These are phyloP conservation scores for Verticillium albo-atrum DNA, from an alignment of 2,329 filamentous ascomycete species.

Conservation along the genomic window DNA sequence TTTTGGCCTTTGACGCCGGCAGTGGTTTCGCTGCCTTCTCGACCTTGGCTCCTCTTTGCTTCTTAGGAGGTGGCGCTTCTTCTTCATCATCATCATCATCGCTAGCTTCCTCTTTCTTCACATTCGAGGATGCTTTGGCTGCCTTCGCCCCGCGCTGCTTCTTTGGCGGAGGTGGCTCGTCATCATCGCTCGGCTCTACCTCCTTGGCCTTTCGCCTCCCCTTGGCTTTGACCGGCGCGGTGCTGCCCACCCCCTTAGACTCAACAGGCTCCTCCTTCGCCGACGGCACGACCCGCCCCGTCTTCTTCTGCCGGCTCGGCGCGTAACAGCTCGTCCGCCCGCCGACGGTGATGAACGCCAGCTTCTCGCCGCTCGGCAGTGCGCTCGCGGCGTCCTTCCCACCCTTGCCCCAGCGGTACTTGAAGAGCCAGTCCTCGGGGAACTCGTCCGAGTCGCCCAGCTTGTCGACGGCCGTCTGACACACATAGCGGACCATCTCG, in stretches of 20 bases:
- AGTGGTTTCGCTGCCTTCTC: constrained; percentile 13
- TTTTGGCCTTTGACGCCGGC: constrained; percentile 5
- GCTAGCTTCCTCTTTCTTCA: constrained; percentile 17
- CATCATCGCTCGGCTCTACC: constrained; percentile 20
- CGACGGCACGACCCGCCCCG: constrained; percentile 33
- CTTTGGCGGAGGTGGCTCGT: constrained; percentile 17
- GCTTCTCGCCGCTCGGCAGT: constrained; percentile 79
- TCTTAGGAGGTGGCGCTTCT: constrained; percentile 12
- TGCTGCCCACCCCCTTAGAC: constrained; percentile 20
- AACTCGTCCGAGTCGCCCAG: constrained; percentile 82
- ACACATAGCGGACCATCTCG: constrained; percentile 71
- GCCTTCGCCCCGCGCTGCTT: constrained; percentile 18
- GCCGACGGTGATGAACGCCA: constrained; percentile 83
- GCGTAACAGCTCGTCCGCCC: constrained; percentile 89
- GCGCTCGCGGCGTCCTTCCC: constrained; percentile 68
- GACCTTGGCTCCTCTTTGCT: constrained; percentile 12
- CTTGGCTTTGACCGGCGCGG: constrained; percentile 15
- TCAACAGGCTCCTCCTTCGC: constrained; percentile 38
- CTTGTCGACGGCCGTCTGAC: constrained; percentile 70
- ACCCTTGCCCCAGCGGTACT: constrained; percentile 84
- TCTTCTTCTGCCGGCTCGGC: constrained; percentile 81
- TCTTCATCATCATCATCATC: constrained; percentile 25
- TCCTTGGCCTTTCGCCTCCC: constrained; percentile 17
- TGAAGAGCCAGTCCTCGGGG: constrained; percentile 83
- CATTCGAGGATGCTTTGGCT: constrained; percentile 7